Base-by-base conservation (phyloP, 2,329 filamentous ascomycete genomes). In the Paracorniculantispora psalliotae region DNA sequence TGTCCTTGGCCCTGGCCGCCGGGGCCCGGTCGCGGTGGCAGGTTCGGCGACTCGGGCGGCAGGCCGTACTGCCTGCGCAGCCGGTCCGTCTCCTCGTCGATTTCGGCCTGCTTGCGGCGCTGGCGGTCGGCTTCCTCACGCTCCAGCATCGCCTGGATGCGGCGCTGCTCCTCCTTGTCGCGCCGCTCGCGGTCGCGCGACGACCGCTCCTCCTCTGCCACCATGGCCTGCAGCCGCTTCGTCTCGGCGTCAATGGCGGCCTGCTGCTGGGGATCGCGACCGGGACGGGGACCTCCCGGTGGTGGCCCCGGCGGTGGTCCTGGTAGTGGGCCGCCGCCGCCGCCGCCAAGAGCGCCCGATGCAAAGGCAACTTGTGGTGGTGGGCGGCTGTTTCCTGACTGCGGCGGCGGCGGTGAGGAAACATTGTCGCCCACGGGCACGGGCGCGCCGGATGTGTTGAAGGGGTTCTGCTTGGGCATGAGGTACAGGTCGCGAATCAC, bases 41-140 rank as follows among this genome's bases (percentile, higher is more conserved):
- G 54, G 15, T 39, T 26, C 4, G 59, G 59, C 23, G 46, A 48
- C 12, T 41, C 46, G 12, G 46, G 39, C 28, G 46, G 73, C 48
- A 84, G 77, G 50, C 89, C 89, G 66, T 90, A 92, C 65, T 87
- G 72, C 64, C 78, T 83, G 23, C 84, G 78, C 37, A 99, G 77
- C 1, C 92, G 81, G 70, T 94, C 91, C 0, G 94, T 97, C 75
- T 99, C 93, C 62, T 81, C 82, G 21, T 92, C 87, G 1, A 92
- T 75, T 64, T 83, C 82, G 10, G 79, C 82, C 33, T 87, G 77
- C 33, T 73, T 73, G 26, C 74, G 80, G 7, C 63, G 66, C 7
- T 63, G 67, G 0, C 77, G 79, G 65, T 89, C 86, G 59, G 79
- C 81, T 26, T 88, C 84, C 67, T 92, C 88, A 46, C 80, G 77